These are phyloP conservation scores for Epichloe bromicola DNA, from an alignment of 2,329 filamentous ascomycete species.

Conservation along the genomic window DNA sequence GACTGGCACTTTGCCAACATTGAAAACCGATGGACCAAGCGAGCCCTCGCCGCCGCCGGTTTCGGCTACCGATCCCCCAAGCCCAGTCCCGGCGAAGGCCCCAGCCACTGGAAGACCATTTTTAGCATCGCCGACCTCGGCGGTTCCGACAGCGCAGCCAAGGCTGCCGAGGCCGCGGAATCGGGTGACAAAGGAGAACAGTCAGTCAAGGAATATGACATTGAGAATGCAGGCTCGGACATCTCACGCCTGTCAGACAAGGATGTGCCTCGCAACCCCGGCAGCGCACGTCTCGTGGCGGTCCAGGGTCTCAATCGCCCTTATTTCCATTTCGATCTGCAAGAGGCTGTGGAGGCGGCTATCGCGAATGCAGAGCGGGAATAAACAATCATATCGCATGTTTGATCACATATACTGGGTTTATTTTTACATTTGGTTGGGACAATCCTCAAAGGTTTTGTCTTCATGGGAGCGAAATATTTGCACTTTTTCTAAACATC, in stretches of 20 bases:
- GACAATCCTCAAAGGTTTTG: background rate
- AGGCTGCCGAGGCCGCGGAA: constrained; percentile 29
- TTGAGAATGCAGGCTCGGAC: constrained; percentile 15
- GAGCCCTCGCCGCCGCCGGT: constrained; percentile 39
- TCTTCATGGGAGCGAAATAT: background rate
- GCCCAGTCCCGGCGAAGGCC: constrained; percentile 9
- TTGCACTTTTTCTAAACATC: background rate
- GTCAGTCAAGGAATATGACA: constrained; percentile 13
- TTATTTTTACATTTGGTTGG: background rate
- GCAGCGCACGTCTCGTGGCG: constrained; percentile 21
- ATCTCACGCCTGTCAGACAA: constrained; percentile 14
- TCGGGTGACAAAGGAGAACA: constrained; percentile 42
- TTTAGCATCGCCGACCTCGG: constrained; percentile 86
- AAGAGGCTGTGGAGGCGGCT: constrained; percentile 34
- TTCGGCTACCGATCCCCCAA: constrained; percentile 30
- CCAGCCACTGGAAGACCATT: constrained; percentile 52
- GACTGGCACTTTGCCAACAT: constrained; percentile 41
- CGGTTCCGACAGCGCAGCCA: constrained; percentile 49
- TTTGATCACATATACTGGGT: background rate
- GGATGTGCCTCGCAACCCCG: constrained; percentile 15
- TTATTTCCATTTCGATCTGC: constrained; percentile 39
- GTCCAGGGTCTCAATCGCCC: constrained; percentile 35
- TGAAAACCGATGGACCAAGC: constrained; percentile 41
- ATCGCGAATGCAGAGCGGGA: constrained; percentile 21
- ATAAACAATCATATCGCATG: constrained; percentile 2